phyloP scores from a whole-genome alignment of 192 early-diverging fungal species.

The Oehlia diaphana region DNA sequence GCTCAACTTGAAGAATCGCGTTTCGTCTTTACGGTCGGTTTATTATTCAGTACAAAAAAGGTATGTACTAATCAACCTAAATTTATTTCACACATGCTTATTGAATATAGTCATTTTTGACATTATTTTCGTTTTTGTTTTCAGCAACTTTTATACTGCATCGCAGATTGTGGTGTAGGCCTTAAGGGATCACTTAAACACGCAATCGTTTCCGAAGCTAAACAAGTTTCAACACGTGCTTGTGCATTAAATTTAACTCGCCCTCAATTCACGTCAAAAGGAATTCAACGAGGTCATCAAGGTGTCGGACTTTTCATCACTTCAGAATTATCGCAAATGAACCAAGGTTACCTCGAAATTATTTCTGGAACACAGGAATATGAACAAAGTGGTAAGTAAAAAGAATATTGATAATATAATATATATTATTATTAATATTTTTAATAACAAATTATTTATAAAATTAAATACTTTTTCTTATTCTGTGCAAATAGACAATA shows the following conservation, averaged over 20 bases:
- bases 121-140: not conserved
- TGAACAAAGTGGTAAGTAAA: slow-evolving; percentile 21
- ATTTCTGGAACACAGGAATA: slow-evolving; percentile 28
- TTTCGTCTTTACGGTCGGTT: slow-evolving; percentile 26
- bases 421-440: not conserved
- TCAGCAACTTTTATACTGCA: slow-evolving; percentile 14
- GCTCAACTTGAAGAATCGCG: slow-evolving; percentile 16
- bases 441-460: not conserved
- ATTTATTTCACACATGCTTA: not conserved
- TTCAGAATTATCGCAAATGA: slow-evolving; percentile 26
- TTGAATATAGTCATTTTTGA: not conserved
- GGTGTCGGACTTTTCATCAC: slow-evolving; percentile 30
- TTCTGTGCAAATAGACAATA: not conserved
- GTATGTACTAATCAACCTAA: not conserved
- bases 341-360: slow-evolving; percentile 27
- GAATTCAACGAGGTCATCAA: slow-evolving; percentile 29
- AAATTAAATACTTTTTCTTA: not conserved
- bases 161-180: slow-evolving; percentile 28
- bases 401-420: not conserved
- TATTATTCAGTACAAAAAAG: slow-evolving; percentile 18
- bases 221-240: not conserved
- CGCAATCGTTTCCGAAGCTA: slow-evolving; percentile 27
- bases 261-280: slow-evolving; percentile 23
- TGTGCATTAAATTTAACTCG: slow-evolving; percentile 29
- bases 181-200: slow-evolving; percentile 21